A percentile compares a stretch with the other conserved stretches of the same genome.
These are phyloP conservation scores for Hygrophorus pudorinus DNA, from an alignment of 768 basidiomycete genomes.

Conservation along the genomic window DNA sequence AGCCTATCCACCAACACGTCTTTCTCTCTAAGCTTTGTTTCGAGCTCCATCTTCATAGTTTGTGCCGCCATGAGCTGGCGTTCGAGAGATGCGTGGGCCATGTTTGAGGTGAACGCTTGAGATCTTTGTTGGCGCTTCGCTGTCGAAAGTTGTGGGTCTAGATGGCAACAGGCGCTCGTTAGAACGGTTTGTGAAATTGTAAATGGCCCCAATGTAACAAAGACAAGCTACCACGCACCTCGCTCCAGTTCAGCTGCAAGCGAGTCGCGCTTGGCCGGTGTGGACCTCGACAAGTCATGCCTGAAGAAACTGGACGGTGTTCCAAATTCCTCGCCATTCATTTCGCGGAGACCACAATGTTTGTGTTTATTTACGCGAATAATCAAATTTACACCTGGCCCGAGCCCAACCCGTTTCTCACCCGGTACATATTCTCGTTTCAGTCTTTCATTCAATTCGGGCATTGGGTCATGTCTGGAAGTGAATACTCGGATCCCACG, in stretches of 20 bases:
- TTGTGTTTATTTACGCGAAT: too few relatives aligned
- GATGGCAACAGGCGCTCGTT: background rate
- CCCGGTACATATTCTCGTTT: too few relatives aligned
- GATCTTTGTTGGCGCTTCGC: constrained; percentile 62
- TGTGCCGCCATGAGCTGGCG: constrained; percentile 57
- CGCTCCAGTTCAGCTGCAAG: constrained; percentile 59
- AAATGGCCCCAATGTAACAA: background rate
- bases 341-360: too few relatives aligned
- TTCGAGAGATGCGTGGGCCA: constrained; percentile 55
- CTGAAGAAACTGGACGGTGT: constrained; percentile 16
- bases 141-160: constrained; percentile 57
- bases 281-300: constrained; percentile 9
- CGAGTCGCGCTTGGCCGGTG: constrained; percentile 47
- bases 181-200: constrained; percentile 7
- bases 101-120: constrained; percentile 50
- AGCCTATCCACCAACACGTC: constrained; percentile 53
- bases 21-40: constrained; percentile 58
- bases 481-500: constrained; percentile 24
- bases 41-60: constrained; percentile 52
- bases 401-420: too few relatives aligned
- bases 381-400: too few relatives aligned
- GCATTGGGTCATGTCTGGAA: too few relatives aligned
- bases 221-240: constrained; percentile 23
- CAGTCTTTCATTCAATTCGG: too few relatives aligned
- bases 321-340: background rate